Percentiles rank a stretch among this genome's conserved stretches.
Evolutionary conservation across 768 basidiomycete species (phyloP).

Genomic region (Serendipita indica): DNA sequence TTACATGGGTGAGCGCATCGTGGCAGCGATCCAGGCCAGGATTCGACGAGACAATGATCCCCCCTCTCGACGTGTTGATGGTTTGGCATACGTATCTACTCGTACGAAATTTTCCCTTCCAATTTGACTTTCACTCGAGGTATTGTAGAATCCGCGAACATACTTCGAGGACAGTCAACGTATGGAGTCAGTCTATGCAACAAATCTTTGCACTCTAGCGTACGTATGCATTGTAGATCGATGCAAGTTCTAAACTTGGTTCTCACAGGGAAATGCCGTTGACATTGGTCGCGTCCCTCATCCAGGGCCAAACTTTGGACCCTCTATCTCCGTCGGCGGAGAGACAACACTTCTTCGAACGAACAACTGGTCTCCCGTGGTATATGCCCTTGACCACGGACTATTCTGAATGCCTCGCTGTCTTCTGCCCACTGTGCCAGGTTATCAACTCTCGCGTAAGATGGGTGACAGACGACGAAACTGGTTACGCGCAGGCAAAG

Average conservation of each 20-base stretch:
- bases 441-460: not conserved
- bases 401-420: not conserved
- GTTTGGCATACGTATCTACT: constrained; percentile 17
- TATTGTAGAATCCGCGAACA: not conserved
- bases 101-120: not conserved
- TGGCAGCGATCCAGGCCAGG: not conserved
- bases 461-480: not conserved
- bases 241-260: not conserved
- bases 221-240: not conserved
- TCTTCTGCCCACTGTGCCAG: not conserved
- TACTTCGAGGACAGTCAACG: not conserved
- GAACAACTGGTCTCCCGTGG: not conserved
- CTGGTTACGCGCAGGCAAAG: not conserved
- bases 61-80: constrained; percentile 15
- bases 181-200: not conserved
- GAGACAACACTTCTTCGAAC: not conserved
- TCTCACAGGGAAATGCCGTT: not conserved
- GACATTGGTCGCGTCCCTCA: not conserved
- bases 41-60: not conserved
- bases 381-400: not conserved
- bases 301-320: not conserved
- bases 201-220: not conserved
- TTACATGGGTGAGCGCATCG: not conserved
- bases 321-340: not conserved
- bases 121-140: not conserved